Percentiles rank a stretch among this genome's conserved stretches.
Evolutionary conservation across 2,329 filamentous ascomycete species (phyloP).

Genomic region (Aureobasidium mangrovei): DNA sequence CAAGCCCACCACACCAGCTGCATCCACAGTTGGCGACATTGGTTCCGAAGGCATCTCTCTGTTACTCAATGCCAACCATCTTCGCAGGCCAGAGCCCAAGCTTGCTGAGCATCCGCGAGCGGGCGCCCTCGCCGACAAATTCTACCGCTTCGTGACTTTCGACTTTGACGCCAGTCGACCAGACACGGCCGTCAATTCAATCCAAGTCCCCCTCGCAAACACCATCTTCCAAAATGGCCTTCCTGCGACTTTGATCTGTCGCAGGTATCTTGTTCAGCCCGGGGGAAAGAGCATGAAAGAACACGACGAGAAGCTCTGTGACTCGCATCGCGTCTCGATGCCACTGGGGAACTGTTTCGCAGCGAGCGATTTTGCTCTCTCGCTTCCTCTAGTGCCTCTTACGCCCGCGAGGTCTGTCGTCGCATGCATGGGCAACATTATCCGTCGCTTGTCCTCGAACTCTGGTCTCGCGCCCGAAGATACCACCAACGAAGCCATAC

Average conservation of each 20-base stretch:
- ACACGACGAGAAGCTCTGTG: slow-evolving; percentile 1
- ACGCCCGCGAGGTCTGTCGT: slow-evolving; percentile 54
- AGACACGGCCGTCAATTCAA: not conserved
- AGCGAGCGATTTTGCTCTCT: slow-evolving; percentile 18
- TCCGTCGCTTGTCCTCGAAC: slow-evolving; percentile 49
- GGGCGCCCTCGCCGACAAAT: not conserved
- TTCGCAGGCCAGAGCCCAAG: not conserved
- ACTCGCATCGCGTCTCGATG: slow-evolving; percentile 8
- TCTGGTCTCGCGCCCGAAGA: slow-evolving; percentile 21
- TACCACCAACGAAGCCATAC: slow-evolving; percentile 27
- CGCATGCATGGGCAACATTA: slow-evolving; percentile 68
- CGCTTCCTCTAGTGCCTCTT: slow-evolving; percentile 52
- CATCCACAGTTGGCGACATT: not conserved
- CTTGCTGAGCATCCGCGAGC: not conserved
- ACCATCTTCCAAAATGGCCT: slow-evolving; percentile 67
- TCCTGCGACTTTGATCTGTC: slow-evolving; percentile 45
- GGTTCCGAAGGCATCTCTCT: slow-evolving; percentile 6
- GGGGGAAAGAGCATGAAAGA: not conserved
- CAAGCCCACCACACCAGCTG: not conserved
- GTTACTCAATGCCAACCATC: not conserved
- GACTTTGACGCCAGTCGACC: not conserved
- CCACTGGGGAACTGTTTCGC: not conserved
- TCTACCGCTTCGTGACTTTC: slow-evolving; percentile 1
- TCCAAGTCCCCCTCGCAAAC: slow-evolving; percentile 59
- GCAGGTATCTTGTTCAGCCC: not conserved